These are phyloP conservation scores for Xylaria sp. DNA, from an alignment of 2,329 filamentous ascomycete genomes.

Conservation along the genomic window DNA sequence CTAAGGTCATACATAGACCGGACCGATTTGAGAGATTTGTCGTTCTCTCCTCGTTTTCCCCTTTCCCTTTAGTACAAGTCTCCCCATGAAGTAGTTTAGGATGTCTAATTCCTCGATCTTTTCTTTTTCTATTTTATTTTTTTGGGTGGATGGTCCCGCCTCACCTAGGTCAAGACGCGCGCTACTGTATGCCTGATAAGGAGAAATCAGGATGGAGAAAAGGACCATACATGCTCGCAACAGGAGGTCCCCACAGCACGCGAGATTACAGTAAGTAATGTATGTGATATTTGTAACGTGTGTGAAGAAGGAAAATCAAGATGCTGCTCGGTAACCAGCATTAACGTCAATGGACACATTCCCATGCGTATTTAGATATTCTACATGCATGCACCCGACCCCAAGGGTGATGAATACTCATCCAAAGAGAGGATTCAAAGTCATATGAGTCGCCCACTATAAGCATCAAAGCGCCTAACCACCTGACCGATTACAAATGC, in stretches of 20 bases:
- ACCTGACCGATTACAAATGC: not conserved
- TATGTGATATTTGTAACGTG: not conserved
- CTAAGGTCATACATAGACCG: constrained; percentile 1
- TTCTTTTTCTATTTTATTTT: not conserved
- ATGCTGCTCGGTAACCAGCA: constrained; percentile 11
- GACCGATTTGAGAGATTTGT: constrained; percentile 13
- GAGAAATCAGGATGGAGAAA: constrained; percentile 1
- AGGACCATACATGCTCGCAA: constrained; percentile 20
- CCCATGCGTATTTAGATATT: not conserved
- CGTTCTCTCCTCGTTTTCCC: not conserved
- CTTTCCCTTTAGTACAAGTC: not conserved
- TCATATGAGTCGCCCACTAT: not conserved
- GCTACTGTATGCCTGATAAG: constrained; percentile 6
- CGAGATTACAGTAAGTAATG: constrained; percentile 11
- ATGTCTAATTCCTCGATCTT: not conserved
- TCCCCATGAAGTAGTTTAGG: not conserved
- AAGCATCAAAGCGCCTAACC: not conserved
- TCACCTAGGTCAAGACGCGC: constrained; percentile 12
- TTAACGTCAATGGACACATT: not conserved
- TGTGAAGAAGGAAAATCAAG: not conserved
- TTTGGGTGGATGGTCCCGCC: not conserved
- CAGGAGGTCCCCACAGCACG: constrained; percentile 19
- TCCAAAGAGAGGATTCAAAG: not conserved
- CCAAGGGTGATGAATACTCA: not conserved
- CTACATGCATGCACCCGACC: not conserved